A percentile compares a stretch with the other conserved stretches of the same genome.
Conservation (phyloP, 1,139 yeast species). For the Kazachstania sp. region DNA sequence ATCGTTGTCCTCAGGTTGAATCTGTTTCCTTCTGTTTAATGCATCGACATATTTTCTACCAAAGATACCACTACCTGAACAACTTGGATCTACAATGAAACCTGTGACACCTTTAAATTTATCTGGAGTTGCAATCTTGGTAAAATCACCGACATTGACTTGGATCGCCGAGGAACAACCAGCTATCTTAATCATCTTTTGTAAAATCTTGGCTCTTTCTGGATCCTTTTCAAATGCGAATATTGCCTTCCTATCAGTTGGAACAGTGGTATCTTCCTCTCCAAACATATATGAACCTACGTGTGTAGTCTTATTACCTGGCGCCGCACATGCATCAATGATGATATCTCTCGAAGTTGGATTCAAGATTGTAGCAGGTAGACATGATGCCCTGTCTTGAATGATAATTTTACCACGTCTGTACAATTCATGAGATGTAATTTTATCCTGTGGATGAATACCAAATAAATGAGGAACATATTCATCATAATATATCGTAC, state of each 20-base stretch:
- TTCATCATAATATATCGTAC: constrained; percentile 59
- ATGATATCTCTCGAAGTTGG: constrained; percentile 48
- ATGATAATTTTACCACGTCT: constrained; percentile 70
- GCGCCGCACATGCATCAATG: constrained; percentile 96
- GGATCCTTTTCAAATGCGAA: constrained; percentile 84
- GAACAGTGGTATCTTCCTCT: constrained; percentile 2
- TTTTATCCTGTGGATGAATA: constrained; percentile 61
- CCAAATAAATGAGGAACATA: constrained; percentile 74
- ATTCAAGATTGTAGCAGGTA: constrained; percentile 78
- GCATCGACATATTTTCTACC: constrained; percentile 45
- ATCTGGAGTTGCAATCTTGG: constrained; percentile 46
- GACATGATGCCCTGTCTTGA: constrained; percentile 94
- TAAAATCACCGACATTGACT: constrained; percentile 78
- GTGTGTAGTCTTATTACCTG: constrained; percentile 96
- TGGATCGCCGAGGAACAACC: constrained; percentile 48
- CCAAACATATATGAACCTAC: constrained; percentile 52
- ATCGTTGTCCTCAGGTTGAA: constrained; percentile 29
- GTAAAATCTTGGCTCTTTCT: constrained; percentile 60
- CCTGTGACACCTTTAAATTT: constrained; percentile 66
- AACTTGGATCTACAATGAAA: constrained; percentile 87
- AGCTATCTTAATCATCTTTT: constrained; percentile 72
- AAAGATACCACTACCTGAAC: constrained; percentile 96
- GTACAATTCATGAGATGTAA: constrained; percentile 61
- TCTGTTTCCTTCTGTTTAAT: constrained; percentile 19
- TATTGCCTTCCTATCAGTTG: constrained; percentile 31